Evolutionary conservation across 305 asterid genomes (phyloP).

Genomic region (Fraxinus velutina): DNA sequence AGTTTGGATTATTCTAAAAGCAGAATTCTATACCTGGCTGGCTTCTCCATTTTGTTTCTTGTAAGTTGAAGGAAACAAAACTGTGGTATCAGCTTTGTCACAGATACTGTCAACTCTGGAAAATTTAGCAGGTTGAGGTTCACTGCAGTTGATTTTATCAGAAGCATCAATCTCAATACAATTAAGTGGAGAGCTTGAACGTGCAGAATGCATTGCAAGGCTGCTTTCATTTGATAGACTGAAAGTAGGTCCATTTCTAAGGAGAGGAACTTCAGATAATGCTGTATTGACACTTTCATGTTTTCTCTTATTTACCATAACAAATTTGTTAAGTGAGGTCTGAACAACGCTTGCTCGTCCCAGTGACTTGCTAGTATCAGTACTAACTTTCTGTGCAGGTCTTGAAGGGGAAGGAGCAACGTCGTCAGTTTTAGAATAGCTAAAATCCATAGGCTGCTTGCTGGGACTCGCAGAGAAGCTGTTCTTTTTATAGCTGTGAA

Average conservation of each 20-base stretch:
- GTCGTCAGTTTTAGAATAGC: constrained; percentile 32
- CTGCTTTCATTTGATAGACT: constrained; percentile 37
- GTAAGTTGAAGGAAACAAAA: constrained; percentile 36
- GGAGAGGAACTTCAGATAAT: constrained; percentile 82
- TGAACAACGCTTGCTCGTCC: constrained; percentile 43
- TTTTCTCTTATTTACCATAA: constrained; percentile 74
- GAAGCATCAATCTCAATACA: constrained; percentile 33
- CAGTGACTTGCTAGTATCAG: constrained; percentile 25
- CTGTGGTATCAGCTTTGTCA: constrained; percentile 30
- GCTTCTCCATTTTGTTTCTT: constrained; percentile 30
- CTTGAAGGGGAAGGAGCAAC: constrained; percentile 30
- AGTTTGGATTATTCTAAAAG: neutral
- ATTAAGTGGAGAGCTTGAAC: constrained; percentile 36
- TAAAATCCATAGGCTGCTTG: constrained; percentile 35
- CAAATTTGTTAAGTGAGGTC: constrained; percentile 69
- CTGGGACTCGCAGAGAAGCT: constrained; percentile 28
- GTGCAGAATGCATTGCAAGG: constrained; percentile 30
- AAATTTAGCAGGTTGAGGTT: constrained; percentile 35
- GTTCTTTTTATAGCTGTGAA: constrained; percentile 34
- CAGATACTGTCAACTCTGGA: constrained; percentile 29
- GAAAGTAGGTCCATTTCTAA: constrained; percentile 54
- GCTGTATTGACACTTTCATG: constrained; percentile 58
- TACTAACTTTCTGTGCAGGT: constrained; percentile 36
- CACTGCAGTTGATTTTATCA: constrained; percentile 26
- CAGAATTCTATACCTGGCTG: constrained; percentile 40